Evolutionary conservation across 352 stramenopile species (phyloP).

Genomic region (Globisporangium orthogonon): DNA sequence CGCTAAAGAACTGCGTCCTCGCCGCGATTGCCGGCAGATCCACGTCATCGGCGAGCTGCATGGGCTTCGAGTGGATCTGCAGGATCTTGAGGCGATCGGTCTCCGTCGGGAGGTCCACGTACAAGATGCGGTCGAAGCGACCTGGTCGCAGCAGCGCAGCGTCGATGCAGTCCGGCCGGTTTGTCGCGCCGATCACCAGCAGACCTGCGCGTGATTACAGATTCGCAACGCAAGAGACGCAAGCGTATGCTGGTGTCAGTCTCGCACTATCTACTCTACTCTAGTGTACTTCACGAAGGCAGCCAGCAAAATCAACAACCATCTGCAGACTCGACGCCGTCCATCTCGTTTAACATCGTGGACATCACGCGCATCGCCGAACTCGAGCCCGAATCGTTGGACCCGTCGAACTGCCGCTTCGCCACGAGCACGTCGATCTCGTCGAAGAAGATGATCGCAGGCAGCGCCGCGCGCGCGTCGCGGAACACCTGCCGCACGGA

Average conservation of each 20-base stretch:
- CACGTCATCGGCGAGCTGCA: conserved; percentile 62
- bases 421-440: conserved; percentile 86
- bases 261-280: background rate
- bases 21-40: conserved; percentile 46
- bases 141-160: conserved; percentile 95
- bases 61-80: conserved; percentile 60
- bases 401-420: conserved; percentile 67
- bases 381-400: conserved; percentile 28
- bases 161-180: conserved; percentile 97
- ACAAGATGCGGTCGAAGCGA: conserved; percentile 94
- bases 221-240: background rate
- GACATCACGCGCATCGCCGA: conserved; percentile 92
- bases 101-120: conserved; percentile 88
- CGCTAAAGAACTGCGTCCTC: conserved; percentile 64
- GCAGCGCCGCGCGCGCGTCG: conserved; percentile 65
- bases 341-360: conserved; percentile 97
- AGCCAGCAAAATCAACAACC: conserved; percentile 19
- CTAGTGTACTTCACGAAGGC: background rate
- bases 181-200: conserved; percentile 96
- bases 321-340: conserved; percentile 93
- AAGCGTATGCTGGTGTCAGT: background rate
- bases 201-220: conserved; percentile 31
- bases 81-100: conserved; percentile 61
- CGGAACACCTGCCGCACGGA: conserved; percentile 74
- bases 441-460: conserved; percentile 91